Evolutionary conservation across 208 protist genomes (phyloP), one percentile per base, ranked within the genome.

Genomic region (Blechomonas ayalai): DNA sequence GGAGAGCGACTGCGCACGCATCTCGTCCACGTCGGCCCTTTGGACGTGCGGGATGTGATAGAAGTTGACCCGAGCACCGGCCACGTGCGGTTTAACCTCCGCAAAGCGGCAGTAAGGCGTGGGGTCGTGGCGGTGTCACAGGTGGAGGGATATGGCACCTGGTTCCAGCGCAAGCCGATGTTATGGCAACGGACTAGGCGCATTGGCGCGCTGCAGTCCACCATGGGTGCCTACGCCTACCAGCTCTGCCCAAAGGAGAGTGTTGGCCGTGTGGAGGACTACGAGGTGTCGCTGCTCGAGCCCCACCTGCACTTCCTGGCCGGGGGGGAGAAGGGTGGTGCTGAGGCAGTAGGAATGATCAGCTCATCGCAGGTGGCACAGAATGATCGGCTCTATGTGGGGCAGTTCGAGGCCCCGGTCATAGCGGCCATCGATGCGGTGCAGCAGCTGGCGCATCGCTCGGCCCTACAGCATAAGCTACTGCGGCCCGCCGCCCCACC

Each of bases 111-210:
- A 15, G 64, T 85, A 27, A 55, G 56, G 13, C 75, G 79, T 15
- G 85, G 77, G 9, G 81, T 93, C 4, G 67, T 93, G 45, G 85
- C 78, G 9, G 51, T 89, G 27, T 89, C 78, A 25, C 74, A 73
- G 50, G 78, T 89, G 19, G 74, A 88, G 44, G 81, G 81, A 9
- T 90, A 90, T 52, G 81, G 78, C 40, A 86, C 79, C 26, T 89
- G 79, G 79, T 89, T 90, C 43, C 73, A 89, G 60, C 80, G 85
- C 20, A 85, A 86, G 60, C 73, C 78, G 26, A 93, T 93, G 85
- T 67, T 93, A 19, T 89, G 80, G 80, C 78, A 90, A 59, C 85
- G 85, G 13, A 82, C 81, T 1, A 65, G 85, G 13, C 76, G 85
- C 40, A 81, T 88, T 23, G 85, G 85, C 19, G 85, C 81, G 3